Evolutionary conservation across 1,284 basidiomycete genomes (phyloP), one percentile per base, ranked within the genome.

Genomic region (Trametes sp.): DNA sequence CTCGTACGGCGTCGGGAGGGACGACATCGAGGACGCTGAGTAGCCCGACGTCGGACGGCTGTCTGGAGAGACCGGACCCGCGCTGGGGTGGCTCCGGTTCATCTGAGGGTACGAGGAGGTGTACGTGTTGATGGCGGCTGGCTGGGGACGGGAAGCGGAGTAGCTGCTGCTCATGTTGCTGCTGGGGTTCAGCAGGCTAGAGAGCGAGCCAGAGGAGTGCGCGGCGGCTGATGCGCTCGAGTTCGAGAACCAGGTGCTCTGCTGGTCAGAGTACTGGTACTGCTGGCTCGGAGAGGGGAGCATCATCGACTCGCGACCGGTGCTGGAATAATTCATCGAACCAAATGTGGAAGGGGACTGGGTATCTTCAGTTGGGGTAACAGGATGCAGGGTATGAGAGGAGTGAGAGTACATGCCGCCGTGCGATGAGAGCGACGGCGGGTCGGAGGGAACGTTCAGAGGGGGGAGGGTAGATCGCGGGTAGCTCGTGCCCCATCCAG

Each of bases 11-110:
- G 73, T 72, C 26, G 87, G 82, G 66, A 91, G 73, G 16, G 89
- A 90, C 0, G 87, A 88, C 69, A 90, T 88, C 16, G 90, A 92
- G 1, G 89, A 87, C 59, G 91, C 90, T 29, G 90, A 92, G 74
- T 94, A 94, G 14, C 92, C 90, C 0, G 92, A 93, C 1, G 87
- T 89, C 2, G 92, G 92, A 54, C 92, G 86, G 74, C 89, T 90
- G 72, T 93, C 92, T 2, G 92, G 92, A 2, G 92, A 93, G 62
- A 91, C 74, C 4, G 89, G 90, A 0, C 88, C 89, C 5, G 87
- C 82, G 46, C 84, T 88, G 66, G 89, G 88, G 66, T 89, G 88
- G 49, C 78, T 78, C 69, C 72, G 65, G 54, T 85, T 82, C 80
- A 90, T 82, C 36, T 87, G 86, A 16, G 87, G 85, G 75, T 89